phyloP scores from a whole-genome alignment of 768 basidiomycete species.

The Lentinula aciculospora region DNA sequence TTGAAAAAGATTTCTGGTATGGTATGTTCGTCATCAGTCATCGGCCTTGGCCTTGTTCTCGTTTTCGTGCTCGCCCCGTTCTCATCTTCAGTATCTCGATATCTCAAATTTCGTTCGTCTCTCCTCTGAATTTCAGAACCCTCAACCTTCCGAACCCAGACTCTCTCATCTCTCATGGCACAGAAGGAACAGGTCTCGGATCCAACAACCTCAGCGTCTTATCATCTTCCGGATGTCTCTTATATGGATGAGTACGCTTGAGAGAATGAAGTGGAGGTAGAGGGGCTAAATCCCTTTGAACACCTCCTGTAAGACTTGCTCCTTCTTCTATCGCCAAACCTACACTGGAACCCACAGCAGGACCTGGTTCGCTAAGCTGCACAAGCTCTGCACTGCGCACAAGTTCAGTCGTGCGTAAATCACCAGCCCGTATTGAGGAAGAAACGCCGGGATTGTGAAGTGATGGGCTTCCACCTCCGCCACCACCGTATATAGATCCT shows the following conservation, averaged over 20 bases:
- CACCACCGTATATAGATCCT: neutral
- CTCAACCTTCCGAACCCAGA: neutral
- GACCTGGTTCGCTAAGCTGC: neutral
- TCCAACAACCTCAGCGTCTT: constrained; percentile 47
- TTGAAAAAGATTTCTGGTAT: too few relatives aligned
- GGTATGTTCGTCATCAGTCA: too few relatives aligned
- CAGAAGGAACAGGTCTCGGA: constrained; percentile 16
- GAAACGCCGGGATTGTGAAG: neutral
- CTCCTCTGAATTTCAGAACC: too few relatives aligned
- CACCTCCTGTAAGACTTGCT: neutral
- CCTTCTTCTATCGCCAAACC: neutral
- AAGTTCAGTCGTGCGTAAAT: neutral
- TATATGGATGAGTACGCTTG: constrained; percentile 48
- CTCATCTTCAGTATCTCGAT: too few relatives aligned
- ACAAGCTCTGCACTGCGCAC: neutral
- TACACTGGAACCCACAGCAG: neutral
- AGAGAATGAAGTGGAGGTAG: constrained; percentile 47
- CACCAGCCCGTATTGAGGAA: neutral
- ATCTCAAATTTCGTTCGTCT: too few relatives aligned
- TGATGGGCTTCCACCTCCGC: neutral
- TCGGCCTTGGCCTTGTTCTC: too few relatives aligned
- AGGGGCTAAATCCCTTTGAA: constrained; percentile 36
- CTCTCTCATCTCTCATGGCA: neutral
- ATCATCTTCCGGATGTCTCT: constrained; percentile 59
- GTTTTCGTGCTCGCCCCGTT: too few relatives aligned